A percentile compares a stretch with the other conserved stretches of the same genome.
Conservation (phyloP, 208 protist species). For the Leishmania major region DNA sequence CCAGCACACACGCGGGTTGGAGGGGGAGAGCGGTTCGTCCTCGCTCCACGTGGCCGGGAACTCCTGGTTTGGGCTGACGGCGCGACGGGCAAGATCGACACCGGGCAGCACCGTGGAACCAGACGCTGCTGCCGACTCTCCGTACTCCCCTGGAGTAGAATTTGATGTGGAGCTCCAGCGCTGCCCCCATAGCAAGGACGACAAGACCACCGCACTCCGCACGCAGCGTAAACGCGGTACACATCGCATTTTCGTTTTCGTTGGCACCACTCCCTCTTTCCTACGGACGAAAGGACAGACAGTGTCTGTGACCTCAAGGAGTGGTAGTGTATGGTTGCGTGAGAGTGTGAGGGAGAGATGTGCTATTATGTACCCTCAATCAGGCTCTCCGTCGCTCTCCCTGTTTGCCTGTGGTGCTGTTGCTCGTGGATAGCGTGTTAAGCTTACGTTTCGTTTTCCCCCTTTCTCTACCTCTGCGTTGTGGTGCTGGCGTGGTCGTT, state of each 20-base stretch:
- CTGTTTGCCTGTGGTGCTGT: background rate
- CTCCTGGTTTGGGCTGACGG: conserved; percentile 40
- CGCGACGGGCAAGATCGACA: conserved; percentile 50
- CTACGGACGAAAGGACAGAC: too few species aligned
- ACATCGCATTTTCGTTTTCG: conserved; percentile 14
- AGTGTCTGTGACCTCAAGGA: background rate
- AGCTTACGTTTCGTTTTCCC: background rate
- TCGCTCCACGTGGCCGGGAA: conserved; percentile 63
- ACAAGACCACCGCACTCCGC: background rate
- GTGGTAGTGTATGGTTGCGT: background rate
- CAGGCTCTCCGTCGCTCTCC: background rate
- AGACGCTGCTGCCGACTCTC: background rate
- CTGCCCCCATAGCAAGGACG: conserved; percentile 6
- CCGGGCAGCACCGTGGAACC: conserved; percentile 43
- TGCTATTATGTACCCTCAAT: background rate
- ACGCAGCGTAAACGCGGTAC: conserved; percentile 2
- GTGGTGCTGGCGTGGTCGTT: background rate
- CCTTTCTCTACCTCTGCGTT: background rate
- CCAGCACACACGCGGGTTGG: conserved; percentile 69
- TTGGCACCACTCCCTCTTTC: background rate
- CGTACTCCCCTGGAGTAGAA: background rate
- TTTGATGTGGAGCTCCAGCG: conserved; percentile 11
- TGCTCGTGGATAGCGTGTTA: background rate
- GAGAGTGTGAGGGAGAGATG: background rate
- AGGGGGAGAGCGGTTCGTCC: conserved; percentile 39